Conservation (phyloP, 805 yeast species). For the Wickerhamiella cacticola region DNA sequence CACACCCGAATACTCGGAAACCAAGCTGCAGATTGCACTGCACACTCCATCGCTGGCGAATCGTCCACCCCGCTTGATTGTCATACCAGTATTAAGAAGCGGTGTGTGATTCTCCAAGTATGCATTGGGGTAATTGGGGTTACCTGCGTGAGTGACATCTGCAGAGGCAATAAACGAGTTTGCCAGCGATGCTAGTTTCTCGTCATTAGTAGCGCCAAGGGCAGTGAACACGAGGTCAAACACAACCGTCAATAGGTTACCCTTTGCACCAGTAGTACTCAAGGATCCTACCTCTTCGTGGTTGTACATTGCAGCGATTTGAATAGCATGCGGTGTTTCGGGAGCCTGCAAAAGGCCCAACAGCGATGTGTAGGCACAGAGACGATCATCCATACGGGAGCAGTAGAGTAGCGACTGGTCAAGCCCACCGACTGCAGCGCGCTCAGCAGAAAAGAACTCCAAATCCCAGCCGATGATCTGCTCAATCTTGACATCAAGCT, state of each 20-base stretch:
- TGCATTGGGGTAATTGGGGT: conserved; percentile 55
- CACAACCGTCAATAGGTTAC: conserved; percentile 48
- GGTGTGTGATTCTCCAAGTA: conserved; percentile 69
- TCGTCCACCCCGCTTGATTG: conserved; percentile 74
- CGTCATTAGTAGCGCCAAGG: conserved; percentile 24
- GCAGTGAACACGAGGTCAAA: conserved; percentile 31
- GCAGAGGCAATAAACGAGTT: conserved; percentile 68
- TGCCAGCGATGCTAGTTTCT: conserved; percentile 38
- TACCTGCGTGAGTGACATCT: conserved; percentile 67
- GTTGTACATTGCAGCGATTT: conserved; percentile 56
- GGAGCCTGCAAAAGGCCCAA: conserved; percentile 42
- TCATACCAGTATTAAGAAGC: conserved; percentile 60
- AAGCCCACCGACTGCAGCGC: conserved; percentile 63
- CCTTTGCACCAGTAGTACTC: conserved; percentile 67
- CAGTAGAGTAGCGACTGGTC: conserved; percentile 60
- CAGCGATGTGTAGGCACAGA: conserved; percentile 65
- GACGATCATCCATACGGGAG: conserved; percentile 73
- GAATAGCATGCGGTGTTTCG: conserved; percentile 28
- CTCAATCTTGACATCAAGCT: conserved; percentile 44
- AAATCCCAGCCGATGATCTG: conserved; percentile 58
- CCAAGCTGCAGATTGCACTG: conserved; percentile 51
- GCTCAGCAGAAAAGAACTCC: conserved; percentile 69
- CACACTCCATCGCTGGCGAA: conserved; percentile 73
- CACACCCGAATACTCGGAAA: conserved; percentile 53
- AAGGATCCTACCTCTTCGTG: conserved; percentile 75